phyloP scores from a whole-genome alignment of 202 grass and related monocot genomes.

The Hordeum pubiflorum region DNA sequence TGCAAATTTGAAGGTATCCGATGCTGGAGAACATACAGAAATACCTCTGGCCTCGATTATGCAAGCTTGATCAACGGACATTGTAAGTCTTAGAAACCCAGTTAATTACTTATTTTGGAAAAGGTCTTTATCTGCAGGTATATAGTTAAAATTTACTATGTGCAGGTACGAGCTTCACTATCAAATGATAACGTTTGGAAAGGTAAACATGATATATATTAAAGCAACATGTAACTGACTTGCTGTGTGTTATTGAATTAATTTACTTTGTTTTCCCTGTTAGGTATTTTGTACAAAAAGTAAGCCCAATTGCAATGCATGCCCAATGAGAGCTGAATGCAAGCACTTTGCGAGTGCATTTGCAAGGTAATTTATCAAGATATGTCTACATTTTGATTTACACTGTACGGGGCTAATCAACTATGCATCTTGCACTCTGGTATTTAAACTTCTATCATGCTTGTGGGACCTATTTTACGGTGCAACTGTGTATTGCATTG shows the following conservation, averaged over 20 bases:
- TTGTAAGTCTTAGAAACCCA: conserved; percentile 40
- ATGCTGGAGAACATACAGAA: conserved; percentile 80
- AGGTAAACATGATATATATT: conserved; percentile 33
- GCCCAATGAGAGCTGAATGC: conserved; percentile 80
- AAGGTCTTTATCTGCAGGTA: background rate
- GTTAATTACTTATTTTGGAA: conserved; percentile 5
- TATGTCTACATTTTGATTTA: background rate
- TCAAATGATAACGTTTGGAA: conserved; percentile 92
- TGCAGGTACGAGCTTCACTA: conserved; percentile 76
- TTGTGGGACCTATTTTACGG: background rate
- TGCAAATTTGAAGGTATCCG: conserved; percentile 54
- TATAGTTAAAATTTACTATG: conserved; percentile 5
- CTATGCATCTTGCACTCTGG: background rate
- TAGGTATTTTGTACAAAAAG: conserved; percentile 82
- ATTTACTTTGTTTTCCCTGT: conserved; percentile 5
- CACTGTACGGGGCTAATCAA: background rate
- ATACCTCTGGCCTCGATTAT: conserved; percentile 76
- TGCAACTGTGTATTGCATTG: background rate
- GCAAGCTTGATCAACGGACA: conserved; percentile 66
- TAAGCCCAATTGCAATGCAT: conserved; percentile 80
- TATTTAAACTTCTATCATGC: background rate
- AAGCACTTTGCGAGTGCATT: conserved; percentile 91
- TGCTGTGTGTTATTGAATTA: conserved; percentile 10
- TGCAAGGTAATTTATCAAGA: conserved; percentile 49
- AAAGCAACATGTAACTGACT: background rate